A percentile compares a stretch with the other conserved stretches of the same genome.
phyloP scores from a whole-genome alignment of 495 filamentous ascomycete species.

The Lophiostoma macrostomum region DNA sequence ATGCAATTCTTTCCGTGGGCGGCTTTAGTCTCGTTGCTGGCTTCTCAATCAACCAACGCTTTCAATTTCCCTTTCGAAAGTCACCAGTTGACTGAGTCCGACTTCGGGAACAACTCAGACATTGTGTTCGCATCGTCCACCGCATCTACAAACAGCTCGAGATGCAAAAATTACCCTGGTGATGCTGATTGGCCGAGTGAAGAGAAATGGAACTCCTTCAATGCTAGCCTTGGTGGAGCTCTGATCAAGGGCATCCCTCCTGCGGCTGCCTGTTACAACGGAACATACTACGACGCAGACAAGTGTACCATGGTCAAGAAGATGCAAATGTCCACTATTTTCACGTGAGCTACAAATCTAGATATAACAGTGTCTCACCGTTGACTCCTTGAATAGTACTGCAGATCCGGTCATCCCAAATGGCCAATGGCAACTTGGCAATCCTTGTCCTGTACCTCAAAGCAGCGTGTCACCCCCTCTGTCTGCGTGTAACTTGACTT shows the following conservation, averaged over 20 bases:
- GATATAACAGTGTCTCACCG: not conserved
- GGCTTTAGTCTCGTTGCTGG: not conserved
- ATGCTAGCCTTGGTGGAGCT: conserved; percentile 13
- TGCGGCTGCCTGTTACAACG: conserved; percentile 19
- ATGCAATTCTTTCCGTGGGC: not conserved
- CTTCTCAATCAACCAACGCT: not conserved
- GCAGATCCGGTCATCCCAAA: conserved; percentile 17
- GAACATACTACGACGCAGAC: conserved; percentile 10
- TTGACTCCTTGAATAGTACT: conserved; percentile 1
- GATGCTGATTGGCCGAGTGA: conserved; percentile 22
- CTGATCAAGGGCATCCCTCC: conserved; percentile 26
- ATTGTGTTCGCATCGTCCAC: conserved; percentile 21
- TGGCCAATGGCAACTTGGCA: conserved; percentile 18
- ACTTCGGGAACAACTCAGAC: conserved; percentile 20
- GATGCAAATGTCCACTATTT: not conserved
- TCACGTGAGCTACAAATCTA: conserved; percentile 1
- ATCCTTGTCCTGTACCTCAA: conserved; percentile 20
- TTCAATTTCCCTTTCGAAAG: conserved; percentile 24
- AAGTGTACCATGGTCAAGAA: conserved; percentile 6
- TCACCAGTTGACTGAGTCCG: conserved; percentile 12
- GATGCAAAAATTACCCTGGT: conserved; percentile 26
- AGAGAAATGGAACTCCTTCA: conserved; percentile 20
- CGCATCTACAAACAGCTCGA: not conserved
- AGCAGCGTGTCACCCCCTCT: not conserved
- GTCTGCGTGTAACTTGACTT: conserved; percentile 14